Percentiles rank a stretch among this genome's conserved stretches.
phyloP scores from a whole-genome alignment of 2,329 filamentous ascomycete genomes.

The Fusarium armeniacum region DNA sequence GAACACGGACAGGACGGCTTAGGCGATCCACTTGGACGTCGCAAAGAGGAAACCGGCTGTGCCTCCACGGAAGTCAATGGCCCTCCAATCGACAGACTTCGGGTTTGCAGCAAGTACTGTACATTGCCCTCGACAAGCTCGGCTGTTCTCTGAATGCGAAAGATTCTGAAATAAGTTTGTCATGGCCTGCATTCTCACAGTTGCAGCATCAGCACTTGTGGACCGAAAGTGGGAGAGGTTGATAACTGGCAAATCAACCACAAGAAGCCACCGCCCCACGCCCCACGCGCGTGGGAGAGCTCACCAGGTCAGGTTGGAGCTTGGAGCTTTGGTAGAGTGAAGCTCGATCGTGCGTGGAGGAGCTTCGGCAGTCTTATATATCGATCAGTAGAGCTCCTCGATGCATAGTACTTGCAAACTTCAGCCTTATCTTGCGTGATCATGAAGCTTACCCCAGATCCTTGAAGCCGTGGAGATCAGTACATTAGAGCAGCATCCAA shows the following conservation, averaged over 20 bases:
- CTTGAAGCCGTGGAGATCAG: slow-evolving; percentile 31
- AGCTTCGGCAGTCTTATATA: slow-evolving; percentile 24
- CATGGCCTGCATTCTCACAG: slow-evolving; percentile 46
- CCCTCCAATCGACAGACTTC: slow-evolving; percentile 31
- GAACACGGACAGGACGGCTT: slow-evolving; percentile 39
- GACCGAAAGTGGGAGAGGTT: slow-evolving; percentile 50
- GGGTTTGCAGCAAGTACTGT: slow-evolving; percentile 31
- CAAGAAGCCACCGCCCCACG: slow-evolving; percentile 47
- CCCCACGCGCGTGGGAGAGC: slow-evolving; percentile 49
- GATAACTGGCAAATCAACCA: slow-evolving; percentile 48
- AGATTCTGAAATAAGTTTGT: slow-evolving; percentile 50
- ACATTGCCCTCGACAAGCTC: slow-evolving; percentile 22
- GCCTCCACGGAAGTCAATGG: slow-evolving; percentile 28
- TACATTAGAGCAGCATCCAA: slow-evolving; percentile 21
- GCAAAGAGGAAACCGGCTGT: slow-evolving; percentile 21
- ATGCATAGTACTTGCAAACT: slow-evolving; percentile 32
- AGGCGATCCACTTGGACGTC: slow-evolving; percentile 35
- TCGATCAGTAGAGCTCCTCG: slow-evolving; percentile 24
- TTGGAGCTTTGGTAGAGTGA: slow-evolving; percentile 20
- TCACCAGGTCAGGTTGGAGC: slow-evolving; percentile 43
- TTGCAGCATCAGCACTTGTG: slow-evolving; percentile 49
- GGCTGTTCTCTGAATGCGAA: slow-evolving; percentile 40
- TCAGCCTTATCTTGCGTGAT: slow-evolving; percentile 45
- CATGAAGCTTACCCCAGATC: slow-evolving; percentile 34
- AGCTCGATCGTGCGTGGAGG: slow-evolving; percentile 7